A percentile compares a stretch with the other conserved stretches of the same genome.
Evolutionary conservation across 148 eudicot species (phyloP).

Genomic region (Vaccinium darrowii): DNA sequence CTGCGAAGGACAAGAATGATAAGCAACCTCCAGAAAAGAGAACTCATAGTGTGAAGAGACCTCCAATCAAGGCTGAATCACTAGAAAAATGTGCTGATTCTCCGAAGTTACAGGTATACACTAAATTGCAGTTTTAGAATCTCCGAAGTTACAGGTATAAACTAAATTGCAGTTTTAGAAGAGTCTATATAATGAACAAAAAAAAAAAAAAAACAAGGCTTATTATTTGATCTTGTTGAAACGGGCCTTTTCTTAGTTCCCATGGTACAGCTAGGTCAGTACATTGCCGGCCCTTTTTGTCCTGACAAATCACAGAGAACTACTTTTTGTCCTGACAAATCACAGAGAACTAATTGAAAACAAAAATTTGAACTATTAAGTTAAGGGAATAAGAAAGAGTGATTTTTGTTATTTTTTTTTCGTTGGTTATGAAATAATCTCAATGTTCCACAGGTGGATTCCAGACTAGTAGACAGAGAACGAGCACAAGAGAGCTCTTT

Average conservation of each 20-base stretch:
- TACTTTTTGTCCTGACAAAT: too few relatives aligned
- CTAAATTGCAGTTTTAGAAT: neutral
- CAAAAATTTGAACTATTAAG: too few relatives aligned
- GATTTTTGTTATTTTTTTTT: neutral
- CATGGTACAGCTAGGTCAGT: too few relatives aligned
- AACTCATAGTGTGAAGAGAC: constrained; percentile 25
- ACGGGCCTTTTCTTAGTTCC: neutral
- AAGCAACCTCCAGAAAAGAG: constrained; percentile 30
- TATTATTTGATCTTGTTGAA: neutral
- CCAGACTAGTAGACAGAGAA: constrained; percentile 38
- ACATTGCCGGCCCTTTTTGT: too few relatives aligned
- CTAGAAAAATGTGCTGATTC: constrained; percentile 34
- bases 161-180: neutral
- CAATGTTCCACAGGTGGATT: constrained; percentile 22
- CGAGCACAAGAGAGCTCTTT: constrained; percentile 48
- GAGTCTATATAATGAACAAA: neutral
- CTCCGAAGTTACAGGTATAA: constrained; percentile 41
- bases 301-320: too few relatives aligned
- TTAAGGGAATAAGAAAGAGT: neutral
- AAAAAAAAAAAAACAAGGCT: neutral
- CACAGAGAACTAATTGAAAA: too few relatives aligned
- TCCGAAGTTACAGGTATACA: constrained; percentile 38
- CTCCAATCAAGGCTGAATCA: constrained; percentile 44
- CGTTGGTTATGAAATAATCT: constrained; percentile 5
- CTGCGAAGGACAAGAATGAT: constrained; percentile 27